Evolutionary conservation across 177 flowering plant genomes (phyloP).

Genomic region (Vitis hybrid): DNA sequence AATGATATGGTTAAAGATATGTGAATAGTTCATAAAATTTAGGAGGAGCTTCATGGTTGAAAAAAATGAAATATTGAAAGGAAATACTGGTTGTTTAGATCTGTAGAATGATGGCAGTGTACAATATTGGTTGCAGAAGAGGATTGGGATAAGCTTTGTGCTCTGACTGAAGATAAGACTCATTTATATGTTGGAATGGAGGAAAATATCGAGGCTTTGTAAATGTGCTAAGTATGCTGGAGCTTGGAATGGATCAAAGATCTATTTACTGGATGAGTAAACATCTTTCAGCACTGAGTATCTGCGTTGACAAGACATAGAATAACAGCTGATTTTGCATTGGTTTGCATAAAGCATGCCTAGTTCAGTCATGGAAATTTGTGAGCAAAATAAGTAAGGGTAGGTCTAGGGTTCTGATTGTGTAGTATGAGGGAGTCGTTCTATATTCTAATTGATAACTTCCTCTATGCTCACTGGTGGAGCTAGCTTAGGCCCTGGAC

Average conservation of each 20-base stretch:
- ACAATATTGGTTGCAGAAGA: neutral
- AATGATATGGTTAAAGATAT: neutral
- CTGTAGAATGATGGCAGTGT: neutral
- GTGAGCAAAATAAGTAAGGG: neutral
- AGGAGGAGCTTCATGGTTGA: neutral
- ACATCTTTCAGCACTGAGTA: neutral
- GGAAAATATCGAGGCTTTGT: neutral
- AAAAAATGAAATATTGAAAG: neutral
- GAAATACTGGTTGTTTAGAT: neutral
- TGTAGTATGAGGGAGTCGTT: neutral
- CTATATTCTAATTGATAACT: too few species aligned
- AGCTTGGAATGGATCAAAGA: neutral
- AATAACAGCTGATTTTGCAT: neutral
- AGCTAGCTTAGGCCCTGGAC: too few species aligned
- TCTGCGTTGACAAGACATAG: neutral
- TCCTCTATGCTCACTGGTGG: too few species aligned
- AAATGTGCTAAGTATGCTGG: neutral
- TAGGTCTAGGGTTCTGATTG: neutral
- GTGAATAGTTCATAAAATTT: neutral
- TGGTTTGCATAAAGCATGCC: neutral
- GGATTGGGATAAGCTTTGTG: neutral
- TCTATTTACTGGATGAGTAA: neutral
- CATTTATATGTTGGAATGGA: neutral
- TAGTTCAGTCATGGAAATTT: neutral
- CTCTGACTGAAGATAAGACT: neutral